phyloP scores from a whole-genome alignment of 129 eudicot genomes.

The Arctium minus region DNA sequence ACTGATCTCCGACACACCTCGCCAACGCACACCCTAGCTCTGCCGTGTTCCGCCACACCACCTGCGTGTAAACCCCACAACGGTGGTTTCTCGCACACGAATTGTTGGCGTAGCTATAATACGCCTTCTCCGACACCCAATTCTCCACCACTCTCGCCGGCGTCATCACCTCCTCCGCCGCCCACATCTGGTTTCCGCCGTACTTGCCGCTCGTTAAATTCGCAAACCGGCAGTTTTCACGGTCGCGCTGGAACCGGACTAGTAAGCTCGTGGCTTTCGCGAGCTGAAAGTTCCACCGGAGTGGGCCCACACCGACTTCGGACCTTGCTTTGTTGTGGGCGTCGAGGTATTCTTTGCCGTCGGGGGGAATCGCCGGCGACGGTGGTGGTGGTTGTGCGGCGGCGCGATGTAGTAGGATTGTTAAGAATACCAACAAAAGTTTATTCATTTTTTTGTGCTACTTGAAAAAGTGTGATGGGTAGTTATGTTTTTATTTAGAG shows the following conservation, averaged over 20 bases:
- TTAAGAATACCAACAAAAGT: constrained; percentile 14
- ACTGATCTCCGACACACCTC: constrained; percentile 40
- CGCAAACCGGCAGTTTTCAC: constrained; percentile 63
- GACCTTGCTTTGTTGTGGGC: constrained; percentile 73
- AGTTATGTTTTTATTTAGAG: background rate
- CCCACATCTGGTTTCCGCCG: constrained; percentile 82
- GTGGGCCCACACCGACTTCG: constrained; percentile 63
- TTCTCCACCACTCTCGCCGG: constrained; percentile 58
- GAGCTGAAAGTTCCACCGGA: constrained; percentile 54
- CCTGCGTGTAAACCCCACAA: constrained; percentile 93
- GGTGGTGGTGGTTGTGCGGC: constrained; percentile 34
- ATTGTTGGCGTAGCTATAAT: constrained; percentile 53
- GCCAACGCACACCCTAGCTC: constrained; percentile 83
- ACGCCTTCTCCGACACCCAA: constrained; percentile 79
- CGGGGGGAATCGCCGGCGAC: constrained; percentile 23
- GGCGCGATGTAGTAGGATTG: constrained; percentile 17
- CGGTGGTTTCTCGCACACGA: constrained; percentile 54
- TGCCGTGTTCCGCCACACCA: constrained; percentile 75
- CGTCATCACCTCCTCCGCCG: constrained; percentile 40
- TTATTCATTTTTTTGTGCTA: constrained; percentile 33
- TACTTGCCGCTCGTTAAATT: constrained; percentile 50
- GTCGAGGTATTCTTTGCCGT: constrained; percentile 55
- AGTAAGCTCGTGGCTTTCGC: constrained; percentile 63
- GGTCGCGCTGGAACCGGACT: constrained; percentile 71
- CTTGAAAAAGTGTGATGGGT: background rate